Conservation (phyloP, 2,329 filamentous ascomycete genomes). For the Rasamsonia emersonii region DNA sequence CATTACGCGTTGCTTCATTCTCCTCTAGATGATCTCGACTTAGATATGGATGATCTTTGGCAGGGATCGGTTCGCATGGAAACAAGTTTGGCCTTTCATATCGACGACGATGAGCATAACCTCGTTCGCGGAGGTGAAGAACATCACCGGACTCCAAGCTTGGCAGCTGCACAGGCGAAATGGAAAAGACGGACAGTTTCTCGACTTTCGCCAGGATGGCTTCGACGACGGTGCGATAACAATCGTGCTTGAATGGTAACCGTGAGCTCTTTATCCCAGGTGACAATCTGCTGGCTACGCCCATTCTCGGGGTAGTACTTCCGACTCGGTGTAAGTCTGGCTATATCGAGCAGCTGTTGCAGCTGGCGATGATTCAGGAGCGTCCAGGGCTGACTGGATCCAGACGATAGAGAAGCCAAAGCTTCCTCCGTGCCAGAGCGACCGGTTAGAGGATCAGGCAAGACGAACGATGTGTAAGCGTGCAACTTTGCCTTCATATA, state of each 20-base stretch:
- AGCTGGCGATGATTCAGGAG: slow-evolving; percentile 15
- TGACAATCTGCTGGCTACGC: slow-evolving; percentile 35
- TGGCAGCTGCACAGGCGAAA: not conserved
- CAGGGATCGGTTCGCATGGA: not conserved
- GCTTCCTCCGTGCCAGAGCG: slow-evolving; percentile 56
- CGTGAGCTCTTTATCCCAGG: slow-evolving; percentile 34
- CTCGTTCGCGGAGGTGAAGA: not conserved
- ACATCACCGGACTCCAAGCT: not conserved
- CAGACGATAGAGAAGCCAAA: slow-evolving; percentile 42
- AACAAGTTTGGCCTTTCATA: not conserved
- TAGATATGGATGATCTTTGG: slow-evolving; percentile 7
- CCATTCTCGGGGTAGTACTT: slow-evolving; percentile 37
- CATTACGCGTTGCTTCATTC: slow-evolving; percentile 8
- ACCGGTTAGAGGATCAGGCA: slow-evolving; percentile 51
- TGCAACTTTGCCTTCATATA: slow-evolving; percentile 53
- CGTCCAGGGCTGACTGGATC: slow-evolving; percentile 43
- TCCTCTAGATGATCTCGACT: slow-evolving; percentile 3
- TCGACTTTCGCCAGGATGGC: slow-evolving; percentile 17
- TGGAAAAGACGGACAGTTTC: slow-evolving; percentile 2
- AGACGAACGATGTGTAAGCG: slow-evolving; percentile 49
- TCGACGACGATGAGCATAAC: not conserved
- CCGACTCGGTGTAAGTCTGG: slow-evolving; percentile 29
- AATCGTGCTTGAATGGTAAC: slow-evolving; percentile 35
- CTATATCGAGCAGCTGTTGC: slow-evolving; percentile 17
- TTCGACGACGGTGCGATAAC: slow-evolving; percentile 11